Evolutionary conservation across 768 basidiomycete genomes (phyloP).

Genomic region (Tricholoma flavovirens): DNA sequence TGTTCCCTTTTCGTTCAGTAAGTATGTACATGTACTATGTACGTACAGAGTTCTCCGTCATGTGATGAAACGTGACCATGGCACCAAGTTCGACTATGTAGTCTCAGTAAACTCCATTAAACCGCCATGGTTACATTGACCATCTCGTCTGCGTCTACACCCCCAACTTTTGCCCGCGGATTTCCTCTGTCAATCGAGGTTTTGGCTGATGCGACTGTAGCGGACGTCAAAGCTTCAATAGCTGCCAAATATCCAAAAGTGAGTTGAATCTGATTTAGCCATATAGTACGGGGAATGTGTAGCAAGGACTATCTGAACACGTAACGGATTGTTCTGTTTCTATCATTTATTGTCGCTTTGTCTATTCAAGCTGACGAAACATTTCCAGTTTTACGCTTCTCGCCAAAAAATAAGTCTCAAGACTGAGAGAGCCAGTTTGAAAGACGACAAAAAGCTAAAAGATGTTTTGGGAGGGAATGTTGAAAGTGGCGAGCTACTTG

Average conservation of each 20-base stretch:
- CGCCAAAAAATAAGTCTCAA: slow-evolving; percentile 72
- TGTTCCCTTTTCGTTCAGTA: not conserved
- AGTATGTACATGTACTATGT: no score
- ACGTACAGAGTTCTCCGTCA: no score
- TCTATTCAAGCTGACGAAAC: not conserved
- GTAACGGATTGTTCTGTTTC: not conserved
- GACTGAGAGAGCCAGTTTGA: slow-evolving; percentile 53
- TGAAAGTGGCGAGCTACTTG: slow-evolving; percentile 58
- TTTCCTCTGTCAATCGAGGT: slow-evolving; percentile 49
- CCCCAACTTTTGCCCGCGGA: slow-evolving; percentile 40
- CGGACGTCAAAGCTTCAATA: slow-evolving; percentile 64
- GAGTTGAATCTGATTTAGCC: slow-evolving; percentile 5
- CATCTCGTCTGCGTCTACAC: slow-evolving; percentile 44
- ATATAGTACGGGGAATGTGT: not conserved
- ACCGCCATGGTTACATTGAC: slow-evolving; percentile 40
- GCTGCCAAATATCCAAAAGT: slow-evolving; percentile 36
- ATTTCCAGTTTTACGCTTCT: slow-evolving; percentile 54
- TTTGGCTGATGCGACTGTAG: slow-evolving; percentile 49
- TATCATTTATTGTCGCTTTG: not conserved
- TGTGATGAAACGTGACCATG: no score
- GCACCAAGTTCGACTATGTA: no score
- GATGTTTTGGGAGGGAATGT: slow-evolving; percentile 44
- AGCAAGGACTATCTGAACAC: not conserved
- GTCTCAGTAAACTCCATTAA: no score
- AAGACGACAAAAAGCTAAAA: slow-evolving; percentile 56